Conservation (phyloP, 352 stramenopile genomes). For the Globisporangium emineosum region DNA sequence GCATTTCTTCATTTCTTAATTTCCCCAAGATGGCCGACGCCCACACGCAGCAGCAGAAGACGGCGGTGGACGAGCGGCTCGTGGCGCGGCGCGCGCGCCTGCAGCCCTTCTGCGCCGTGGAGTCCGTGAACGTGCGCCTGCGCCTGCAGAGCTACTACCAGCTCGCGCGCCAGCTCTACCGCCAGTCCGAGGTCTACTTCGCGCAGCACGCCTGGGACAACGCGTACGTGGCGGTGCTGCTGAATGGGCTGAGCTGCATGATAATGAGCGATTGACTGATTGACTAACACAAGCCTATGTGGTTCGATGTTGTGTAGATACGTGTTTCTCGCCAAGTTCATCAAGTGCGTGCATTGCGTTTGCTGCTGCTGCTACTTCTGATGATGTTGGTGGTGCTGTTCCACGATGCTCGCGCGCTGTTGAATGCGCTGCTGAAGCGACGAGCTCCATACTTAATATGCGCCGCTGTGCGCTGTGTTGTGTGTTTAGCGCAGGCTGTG, state of each 20-base stretch:
- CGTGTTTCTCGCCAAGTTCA: constrained; percentile 76
- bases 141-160: constrained; percentile 69
- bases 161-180: constrained; percentile 69
- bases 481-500: constrained; percentile 40
- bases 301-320: constrained; percentile 40
- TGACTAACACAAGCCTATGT: too few relatives aligned
- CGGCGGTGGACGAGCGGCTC: constrained; percentile 54
- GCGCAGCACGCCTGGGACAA: constrained; percentile 62
- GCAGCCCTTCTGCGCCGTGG: constrained; percentile 54
- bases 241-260: background rate
- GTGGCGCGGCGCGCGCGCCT: constrained; percentile 53
- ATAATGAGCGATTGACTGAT: background rate
- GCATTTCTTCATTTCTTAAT: background rate
- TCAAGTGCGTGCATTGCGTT: constrained; percentile 49
- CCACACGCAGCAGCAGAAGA: constrained; percentile 10
- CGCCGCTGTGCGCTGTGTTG: background rate
- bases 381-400: background rate
- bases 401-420: background rate
- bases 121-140: constrained; percentile 63
- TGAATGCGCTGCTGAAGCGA: background rate
- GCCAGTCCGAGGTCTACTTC: constrained; percentile 70
- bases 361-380: too few relatives aligned
- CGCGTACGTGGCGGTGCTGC: constrained; percentile 37
- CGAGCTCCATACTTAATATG: background rate
- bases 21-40: constrained; percentile 3